A percentile compares a stretch with the other conserved stretches of the same genome.
phyloP scores from a whole-genome alignment of 306 rosid species.

The Crataegus laevigata region DNA sequence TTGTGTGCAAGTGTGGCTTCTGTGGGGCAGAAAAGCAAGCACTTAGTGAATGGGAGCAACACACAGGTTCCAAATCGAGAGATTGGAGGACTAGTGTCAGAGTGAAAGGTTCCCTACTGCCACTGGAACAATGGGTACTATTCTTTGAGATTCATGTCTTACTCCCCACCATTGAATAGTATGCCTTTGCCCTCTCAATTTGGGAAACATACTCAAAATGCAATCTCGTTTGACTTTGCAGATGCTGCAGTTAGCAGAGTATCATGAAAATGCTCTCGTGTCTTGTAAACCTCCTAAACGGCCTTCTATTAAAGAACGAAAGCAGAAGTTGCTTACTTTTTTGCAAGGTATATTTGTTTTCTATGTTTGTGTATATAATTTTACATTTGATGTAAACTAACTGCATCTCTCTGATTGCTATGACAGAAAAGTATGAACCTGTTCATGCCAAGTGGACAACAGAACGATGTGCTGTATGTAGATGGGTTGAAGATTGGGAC shows the following conservation, averaged over 20 bases:
- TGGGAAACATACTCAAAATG: constrained; percentile 9
- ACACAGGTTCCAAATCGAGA: constrained; percentile 86
- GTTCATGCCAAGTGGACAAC: constrained; percentile 95
- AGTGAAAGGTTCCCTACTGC: constrained; percentile 87
- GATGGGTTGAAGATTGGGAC: constrained; percentile 99
- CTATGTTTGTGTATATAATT: not conserved
- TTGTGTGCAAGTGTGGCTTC: constrained; percentile 86
- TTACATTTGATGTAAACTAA: constrained; percentile 2
- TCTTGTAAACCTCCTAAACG: constrained; percentile 69
- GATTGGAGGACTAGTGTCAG: constrained; percentile 88
- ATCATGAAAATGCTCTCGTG: constrained; percentile 65
- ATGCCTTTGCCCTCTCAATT: not conserved
- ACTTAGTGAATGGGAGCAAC: constrained; percentile 96
- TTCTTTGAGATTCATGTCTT: not conserved
- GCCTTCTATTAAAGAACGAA: constrained; percentile 82
- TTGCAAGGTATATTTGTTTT: constrained; percentile 57
- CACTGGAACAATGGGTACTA: constrained; percentile 94
- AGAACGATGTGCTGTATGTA: constrained; percentile 99
- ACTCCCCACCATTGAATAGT: not conserved
- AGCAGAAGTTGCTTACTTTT: constrained; percentile 79
- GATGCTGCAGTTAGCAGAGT: constrained; percentile 97
- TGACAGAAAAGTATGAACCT: constrained; percentile 90
- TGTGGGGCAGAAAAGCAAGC: constrained; percentile 95
- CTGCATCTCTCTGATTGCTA: constrained; percentile 13
- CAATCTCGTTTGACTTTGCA: constrained; percentile 33